These are phyloP conservation scores for Thermothelomyces thermophilus DNA, from an alignment of 2,329 filamentous ascomycete genomes.

Conservation along the genomic window DNA sequence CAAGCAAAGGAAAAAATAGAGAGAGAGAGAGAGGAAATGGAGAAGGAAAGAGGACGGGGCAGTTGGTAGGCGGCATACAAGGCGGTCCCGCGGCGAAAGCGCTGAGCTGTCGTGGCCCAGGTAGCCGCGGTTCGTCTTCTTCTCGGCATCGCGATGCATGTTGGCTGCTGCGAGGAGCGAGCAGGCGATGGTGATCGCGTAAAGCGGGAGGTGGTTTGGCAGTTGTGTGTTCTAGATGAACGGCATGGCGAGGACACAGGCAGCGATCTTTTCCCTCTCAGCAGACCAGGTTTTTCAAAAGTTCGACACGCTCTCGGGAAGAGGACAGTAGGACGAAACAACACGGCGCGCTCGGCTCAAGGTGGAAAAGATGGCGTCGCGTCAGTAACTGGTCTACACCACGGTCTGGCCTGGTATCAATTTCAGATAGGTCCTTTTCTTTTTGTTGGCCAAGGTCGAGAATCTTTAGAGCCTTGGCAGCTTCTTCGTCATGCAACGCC, in stretches of 20 bases:
- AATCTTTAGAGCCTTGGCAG: neutral
- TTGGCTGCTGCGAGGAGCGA: constrained; percentile 22
- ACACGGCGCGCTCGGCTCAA: neutral
- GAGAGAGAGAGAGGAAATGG: no score
- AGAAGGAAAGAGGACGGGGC: no score
- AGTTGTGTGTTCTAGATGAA: constrained; percentile 2
- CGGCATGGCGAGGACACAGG: neutral
- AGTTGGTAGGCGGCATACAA: constrained; percentile 29
- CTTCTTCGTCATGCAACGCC: neutral
- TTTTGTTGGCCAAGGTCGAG: no score
- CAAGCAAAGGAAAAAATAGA: no score
- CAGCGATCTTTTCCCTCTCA: neutral
- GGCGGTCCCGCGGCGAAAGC: constrained; percentile 42
- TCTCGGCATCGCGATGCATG: constrained; percentile 32
- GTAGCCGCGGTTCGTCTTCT: constrained; percentile 42
- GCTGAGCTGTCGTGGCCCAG: constrained; percentile 45
- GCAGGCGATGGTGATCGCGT: neutral
- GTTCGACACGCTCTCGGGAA: neutral
- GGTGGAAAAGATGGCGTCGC: neutral
- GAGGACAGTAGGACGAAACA: no score
- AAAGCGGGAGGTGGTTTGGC: neutral
- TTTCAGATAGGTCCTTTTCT: no score
- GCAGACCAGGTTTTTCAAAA: neutral
- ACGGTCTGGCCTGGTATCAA: no score
- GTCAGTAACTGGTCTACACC: neutral